Base-by-base conservation (phyloP, 768 basidiomycete species). In the Leccinum disarticulatum region DNA sequence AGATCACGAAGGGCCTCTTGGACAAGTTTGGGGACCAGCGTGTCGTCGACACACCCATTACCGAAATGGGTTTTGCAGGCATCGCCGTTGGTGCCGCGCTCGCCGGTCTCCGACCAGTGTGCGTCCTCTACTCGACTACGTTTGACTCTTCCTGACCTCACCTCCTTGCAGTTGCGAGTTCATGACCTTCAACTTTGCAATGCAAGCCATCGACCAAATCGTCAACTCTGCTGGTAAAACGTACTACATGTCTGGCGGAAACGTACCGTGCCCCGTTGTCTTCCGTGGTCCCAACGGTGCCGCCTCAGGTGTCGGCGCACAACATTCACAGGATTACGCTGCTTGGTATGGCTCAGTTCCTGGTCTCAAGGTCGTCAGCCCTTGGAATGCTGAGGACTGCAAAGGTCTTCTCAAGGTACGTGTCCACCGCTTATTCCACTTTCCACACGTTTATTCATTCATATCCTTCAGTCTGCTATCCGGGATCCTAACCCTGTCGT, bases 181-280 rank as follows among this genome's bases (percentile, higher is more conserved):
- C 81, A 98, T 98, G 96, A 98, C 96, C 15, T 98, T 96, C 83
- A 98, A 99, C 83, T 98, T 99, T 74, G 96, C 96, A 65, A 99
- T 98, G 96, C 94, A 95, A 78, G 95, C 97, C 59, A 98, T 99
- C 74, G 97, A 99, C 79, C 97, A 99, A 72, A 99, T 99, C 63
- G 94, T 99, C 77, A 99, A 99, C 84, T 98, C 97, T n/a, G 97
- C 91, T 57, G 97, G 93, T 61, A 99, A 98, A 82, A 99, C 97
- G 4, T 95, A 98, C 78, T 99, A 99, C 85, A 99, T 99, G 97
- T 98, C 97, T 41, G 97, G 97, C 59, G 97, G 97, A 64, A 98
- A 95, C 70, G 95, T 98, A 17, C 92, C 95, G 11, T 98, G 96
- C 80, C 95, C 97, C 25, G 92, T 99, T 63, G 96, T 98, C 56